Evolutionary conservation across 345 rosid genomes (phyloP).

Genomic region (Heritiera fomes): DNA sequence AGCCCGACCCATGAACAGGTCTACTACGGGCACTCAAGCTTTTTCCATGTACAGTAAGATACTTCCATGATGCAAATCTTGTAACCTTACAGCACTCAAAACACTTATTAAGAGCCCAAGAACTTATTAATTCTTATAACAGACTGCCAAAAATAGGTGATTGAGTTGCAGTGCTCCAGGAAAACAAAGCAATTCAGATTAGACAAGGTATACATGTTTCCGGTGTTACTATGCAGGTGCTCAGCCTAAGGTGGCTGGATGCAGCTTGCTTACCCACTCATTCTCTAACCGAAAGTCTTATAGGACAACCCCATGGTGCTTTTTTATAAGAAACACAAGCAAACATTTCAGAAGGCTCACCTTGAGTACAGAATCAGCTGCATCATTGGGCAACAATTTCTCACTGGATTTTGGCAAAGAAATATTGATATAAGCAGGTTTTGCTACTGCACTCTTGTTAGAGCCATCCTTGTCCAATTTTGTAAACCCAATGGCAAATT

Average conservation of each 20-base stretch:
- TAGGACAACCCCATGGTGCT: not conserved
- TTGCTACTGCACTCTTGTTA: constrained; percentile 40
- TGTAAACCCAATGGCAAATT: constrained; percentile 72
- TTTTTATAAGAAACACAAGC: not conserved
- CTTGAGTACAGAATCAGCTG: constrained; percentile 67
- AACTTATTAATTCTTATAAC: not conserved
- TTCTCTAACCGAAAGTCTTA: not conserved
- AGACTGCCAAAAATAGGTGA: not conserved
- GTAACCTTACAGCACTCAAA: constrained; percentile 10
- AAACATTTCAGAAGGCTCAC: constrained; percentile 42
- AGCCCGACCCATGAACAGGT: too few relatives aligned
- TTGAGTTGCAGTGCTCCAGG: not conserved
- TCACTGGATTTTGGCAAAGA: constrained; percentile 67
- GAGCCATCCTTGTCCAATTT: constrained; percentile 66
- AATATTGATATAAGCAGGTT: constrained; percentile 87
- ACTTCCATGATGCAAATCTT: not conserved
- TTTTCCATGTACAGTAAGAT: not conserved
- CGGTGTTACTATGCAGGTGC: not conserved
- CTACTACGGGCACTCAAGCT: not conserved
- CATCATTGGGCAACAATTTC: constrained; percentile 40
- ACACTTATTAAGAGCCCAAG: not conserved
- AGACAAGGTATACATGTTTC: not conserved
- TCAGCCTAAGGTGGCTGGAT: not conserved
- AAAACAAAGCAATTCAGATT: constrained; percentile 3
- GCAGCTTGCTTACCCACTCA: not conserved